phyloP scores from a whole-genome alignment of 805 yeast genomes.

The Kregervanrija delftensis region DNA sequence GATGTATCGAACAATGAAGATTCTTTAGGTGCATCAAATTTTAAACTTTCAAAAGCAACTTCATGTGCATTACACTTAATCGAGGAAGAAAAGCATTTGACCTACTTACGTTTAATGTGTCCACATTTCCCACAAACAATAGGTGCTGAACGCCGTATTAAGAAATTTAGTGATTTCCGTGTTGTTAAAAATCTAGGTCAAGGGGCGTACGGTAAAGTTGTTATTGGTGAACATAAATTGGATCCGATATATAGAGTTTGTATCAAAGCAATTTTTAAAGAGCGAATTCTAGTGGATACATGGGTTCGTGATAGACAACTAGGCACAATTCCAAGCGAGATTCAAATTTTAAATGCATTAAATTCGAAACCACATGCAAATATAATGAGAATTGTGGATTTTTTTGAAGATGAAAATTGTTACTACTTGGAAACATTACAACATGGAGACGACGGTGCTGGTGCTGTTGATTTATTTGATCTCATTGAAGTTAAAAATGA shows the following conservation, averaged over 20 bases:
- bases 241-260: constrained; percentile 64
- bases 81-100: constrained; percentile 25
- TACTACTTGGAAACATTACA: constrained; percentile 90
- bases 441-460: constrained; percentile 63
- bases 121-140: constrained; percentile 44
- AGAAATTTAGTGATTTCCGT: constrained; percentile 63
- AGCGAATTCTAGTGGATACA: constrained; percentile 88
- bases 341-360: constrained; percentile 83
- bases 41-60: too few species aligned
- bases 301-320: constrained; percentile 91
- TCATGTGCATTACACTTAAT: too few species aligned
- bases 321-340: constrained; percentile 96
- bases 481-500: constrained; percentile 78
- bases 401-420: constrained; percentile 84
- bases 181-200: constrained; percentile 80
- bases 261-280: constrained; percentile 85
- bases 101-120: constrained; percentile 13
- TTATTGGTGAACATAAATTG: constrained; percentile 60
- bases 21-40: too few species aligned
- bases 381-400: constrained; percentile 78
- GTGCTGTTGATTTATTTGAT: constrained; percentile 91
- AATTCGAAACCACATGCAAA: constrained; percentile 78
- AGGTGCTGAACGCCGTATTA: constrained; percentile 66
- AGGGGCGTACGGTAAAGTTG: constrained; percentile 96
- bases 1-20: too few species aligned